Base-by-base conservation (phyloP, 371 early-diverging fungal genomes). In the Mucor saturninus region DNA sequence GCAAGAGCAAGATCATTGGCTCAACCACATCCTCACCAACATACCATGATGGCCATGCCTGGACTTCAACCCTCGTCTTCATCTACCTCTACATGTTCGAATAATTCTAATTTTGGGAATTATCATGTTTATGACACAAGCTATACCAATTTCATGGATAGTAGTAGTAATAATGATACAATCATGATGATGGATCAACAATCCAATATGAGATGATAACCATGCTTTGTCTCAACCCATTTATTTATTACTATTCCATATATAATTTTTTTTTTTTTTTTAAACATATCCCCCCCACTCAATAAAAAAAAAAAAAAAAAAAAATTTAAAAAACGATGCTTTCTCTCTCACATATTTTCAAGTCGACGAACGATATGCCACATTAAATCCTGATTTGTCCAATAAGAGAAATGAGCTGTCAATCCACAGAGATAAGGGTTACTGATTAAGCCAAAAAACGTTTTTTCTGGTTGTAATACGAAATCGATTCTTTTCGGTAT, bases 361-460 rank as follows among this genome's bases (percentile, higher is more conserved):
- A 67, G 58, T 57, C 62, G 61, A 58, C 62, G 62, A 14, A 82
- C 71, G 11, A 82, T 72, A 65, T 82, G 82, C 82, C 82, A 82
- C 48, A 79, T 52, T 11, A 82, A 59, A 67, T 82, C 83, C 46
- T 73, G 75, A 58, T 75, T 73, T 11, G 73, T 75, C 83, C 83
- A 82, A 55, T 82, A 82, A 14, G 80, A 82, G 59, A 82, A 82
- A 59, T 82, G 83, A 1, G 80, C 83, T 29, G 80, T 71, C 2
- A 82, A 46, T 0, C 80, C 80, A 10, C 76, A 73, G 5, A 82
- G 30, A 46, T 82, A 82, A 3, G 42, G 37, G 39, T 81, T 78
- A 48, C 77, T 81, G 0, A 59, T 58, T 26, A 82, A 21, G 21
- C 21, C 64, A 64, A 69, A 70, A 74, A 77, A 68, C 37, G 76